Evolutionary conservation across 164 flowering plant genomes (phyloP), one percentile per base, ranked within the genome.

Genomic region (Vitis riparia): DNA sequence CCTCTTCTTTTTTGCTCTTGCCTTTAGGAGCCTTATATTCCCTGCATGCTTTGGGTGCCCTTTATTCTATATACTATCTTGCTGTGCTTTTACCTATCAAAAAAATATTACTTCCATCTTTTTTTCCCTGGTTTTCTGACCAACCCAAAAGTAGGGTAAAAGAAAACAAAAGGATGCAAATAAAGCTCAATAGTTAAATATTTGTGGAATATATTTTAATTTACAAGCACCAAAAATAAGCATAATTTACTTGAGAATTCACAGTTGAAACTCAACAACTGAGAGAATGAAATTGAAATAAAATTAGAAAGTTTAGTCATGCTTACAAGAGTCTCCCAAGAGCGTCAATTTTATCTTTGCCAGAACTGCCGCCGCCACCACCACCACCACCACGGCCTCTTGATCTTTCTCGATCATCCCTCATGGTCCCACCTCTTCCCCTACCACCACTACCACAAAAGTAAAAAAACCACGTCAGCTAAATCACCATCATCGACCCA

Each of bases 271-370:
- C 30, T 17, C 61, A 56, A 8, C 9, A 9, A 23, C 13, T 5
- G 8, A 52, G n/a, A 44, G 0, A 57, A 11, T 30, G 2, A 58
- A 27, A 32, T 27, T 23, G 51, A 13, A 23, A 63, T 52, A 63
- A n/a, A 57, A 14, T 15, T 19, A 44, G 16, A 56, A 53, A 3
- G 23, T 11, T 4, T 27, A 12, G 63, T 9, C 11, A 2, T 19
- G 29, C 87, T 73, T 71, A 87, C 91, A 87, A 8, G n/a, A 85
- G 85, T 71, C 89, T 79, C 30, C 87, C 91, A 69, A 88, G 91
- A 48, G 86, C 84, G 71, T 81, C 89, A 59, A 87, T 82, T 64
- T 75, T 84, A 65, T 85, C 87, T 32, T 74, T 81, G 15, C 85
- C 83, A 16, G 70, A 32, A 58, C n/a, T n/a, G n/a, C n/a, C n/a